Evolutionary conservation across 108 stramenopile genomes (phyloP).

Genomic region (Stephanodiscus minutulus): DNA sequence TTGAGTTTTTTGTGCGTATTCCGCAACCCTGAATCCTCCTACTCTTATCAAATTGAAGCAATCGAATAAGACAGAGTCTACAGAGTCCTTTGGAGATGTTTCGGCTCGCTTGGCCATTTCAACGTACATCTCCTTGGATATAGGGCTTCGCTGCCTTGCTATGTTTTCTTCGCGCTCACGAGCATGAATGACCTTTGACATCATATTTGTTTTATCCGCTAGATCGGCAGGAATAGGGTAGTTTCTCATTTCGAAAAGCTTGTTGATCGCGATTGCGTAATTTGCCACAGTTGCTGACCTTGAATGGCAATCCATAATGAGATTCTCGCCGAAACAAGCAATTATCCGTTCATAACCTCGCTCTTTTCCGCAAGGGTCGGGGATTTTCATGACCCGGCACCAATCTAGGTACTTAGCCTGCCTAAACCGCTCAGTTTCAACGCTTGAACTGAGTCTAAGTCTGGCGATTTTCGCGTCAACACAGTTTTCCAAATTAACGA

Average conservation of each 20-base stretch:
- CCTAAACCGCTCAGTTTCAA: no score
- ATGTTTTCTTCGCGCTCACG: no score
- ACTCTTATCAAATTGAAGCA: no score
- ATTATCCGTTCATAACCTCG: no score
- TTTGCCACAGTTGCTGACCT: background rate
- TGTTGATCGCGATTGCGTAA: background rate
- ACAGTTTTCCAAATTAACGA: no score
- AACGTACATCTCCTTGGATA: slow-evolving; percentile 7
- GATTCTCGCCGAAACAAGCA: no score
- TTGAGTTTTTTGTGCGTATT: no score
- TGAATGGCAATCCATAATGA: background rate
- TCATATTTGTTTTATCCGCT: background rate
- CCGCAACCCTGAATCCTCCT: no score
- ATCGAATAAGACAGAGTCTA: no score
- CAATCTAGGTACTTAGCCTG: slow-evolving; percentile 2
- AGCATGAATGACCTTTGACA: no score
- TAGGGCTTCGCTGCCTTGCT: background rate
- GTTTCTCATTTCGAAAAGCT: background rate
- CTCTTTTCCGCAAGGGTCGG: background rate
- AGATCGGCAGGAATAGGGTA: background rate
- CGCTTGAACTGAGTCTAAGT: no score
- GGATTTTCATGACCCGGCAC: background rate
- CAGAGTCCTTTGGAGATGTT: background rate
- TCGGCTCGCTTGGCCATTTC: background rate
- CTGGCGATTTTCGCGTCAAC: no score